These are phyloP conservation scores for Ophiostoma pallidulum DNA, from an alignment of 2,329 filamentous ascomycete species.

Conservation along the genomic window DNA sequence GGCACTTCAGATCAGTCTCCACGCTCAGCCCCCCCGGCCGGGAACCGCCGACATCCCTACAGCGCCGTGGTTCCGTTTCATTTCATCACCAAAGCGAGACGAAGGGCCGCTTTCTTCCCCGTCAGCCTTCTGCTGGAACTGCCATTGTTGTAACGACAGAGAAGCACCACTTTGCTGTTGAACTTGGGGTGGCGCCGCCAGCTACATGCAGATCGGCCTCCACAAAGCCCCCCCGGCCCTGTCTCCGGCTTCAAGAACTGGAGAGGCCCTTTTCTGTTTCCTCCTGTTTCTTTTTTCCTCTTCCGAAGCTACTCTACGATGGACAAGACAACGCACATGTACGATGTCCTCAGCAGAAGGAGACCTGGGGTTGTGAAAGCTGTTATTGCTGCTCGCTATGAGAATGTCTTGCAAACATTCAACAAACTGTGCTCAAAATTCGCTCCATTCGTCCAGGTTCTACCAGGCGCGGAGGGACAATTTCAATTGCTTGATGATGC, in stretches of 20 bases:
- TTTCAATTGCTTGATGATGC: constrained; percentile 10
- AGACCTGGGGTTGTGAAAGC: constrained; percentile 10
- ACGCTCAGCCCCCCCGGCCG: too few species aligned
- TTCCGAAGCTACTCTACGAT: neutral
- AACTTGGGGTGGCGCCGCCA: too few species aligned
- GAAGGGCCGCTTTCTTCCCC: too few species aligned
- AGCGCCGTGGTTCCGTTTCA: too few species aligned
- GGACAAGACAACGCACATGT: constrained; percentile 15
- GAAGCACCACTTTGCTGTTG: too few species aligned
- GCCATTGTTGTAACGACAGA: too few species aligned
- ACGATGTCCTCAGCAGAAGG: constrained; percentile 12
- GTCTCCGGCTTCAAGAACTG: neutral
- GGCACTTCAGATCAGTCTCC: too few species aligned
- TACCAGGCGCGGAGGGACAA: constrained; percentile 4
- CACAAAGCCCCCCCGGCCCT: too few species aligned
- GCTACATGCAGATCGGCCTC: neutral
- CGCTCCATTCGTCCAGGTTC: constrained; percentile 5
- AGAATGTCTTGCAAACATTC: constrained; percentile 12
- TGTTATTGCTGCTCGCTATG: constrained; percentile 13
- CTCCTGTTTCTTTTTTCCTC: neutral
- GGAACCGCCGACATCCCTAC: too few species aligned
- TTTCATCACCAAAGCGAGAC: too few species aligned
- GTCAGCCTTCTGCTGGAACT: too few species aligned
- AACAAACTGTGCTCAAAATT: constrained; percentile 11
- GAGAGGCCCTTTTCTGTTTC: neutral